Evolutionary conservation across 2,329 filamentous ascomycete genomes (phyloP).

Genomic region (Penicillium expansum): DNA sequence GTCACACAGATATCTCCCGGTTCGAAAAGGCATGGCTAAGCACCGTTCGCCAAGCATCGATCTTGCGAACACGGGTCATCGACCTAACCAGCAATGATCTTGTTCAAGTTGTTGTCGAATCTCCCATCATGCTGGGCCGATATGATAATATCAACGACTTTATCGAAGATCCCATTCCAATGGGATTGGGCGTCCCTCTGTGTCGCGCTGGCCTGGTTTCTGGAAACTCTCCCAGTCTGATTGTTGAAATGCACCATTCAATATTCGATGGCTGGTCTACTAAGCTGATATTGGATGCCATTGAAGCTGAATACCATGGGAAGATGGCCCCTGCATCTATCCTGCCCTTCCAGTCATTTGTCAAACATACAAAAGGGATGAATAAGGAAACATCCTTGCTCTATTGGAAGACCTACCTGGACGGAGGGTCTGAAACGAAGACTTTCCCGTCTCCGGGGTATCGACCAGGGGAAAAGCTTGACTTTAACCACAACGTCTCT

Average conservation of each 20-base stretch:
- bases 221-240: background rate
- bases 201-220: background rate
- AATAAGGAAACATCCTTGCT: background rate
- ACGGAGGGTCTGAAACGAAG: background rate
- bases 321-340: background rate
- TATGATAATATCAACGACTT: background rate
- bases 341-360: background rate
- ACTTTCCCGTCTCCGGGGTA: background rate
- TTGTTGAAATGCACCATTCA: background rate
- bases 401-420: background rate
- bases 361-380: background rate
- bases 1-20: background rate
- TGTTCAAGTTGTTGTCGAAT: background rate
- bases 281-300: background rate
- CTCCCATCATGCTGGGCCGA: background rate
- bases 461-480: background rate
- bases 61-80: background rate
- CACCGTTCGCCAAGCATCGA: background rate
- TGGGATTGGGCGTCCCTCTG: background rate
- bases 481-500: background rate
- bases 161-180: background rate
- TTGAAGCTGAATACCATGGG: background rate
- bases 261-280: background rate
- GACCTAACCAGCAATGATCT: background rate
- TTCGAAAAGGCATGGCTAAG: background rate